Evolutionary conservation across 2,329 filamentous ascomycete species (phyloP).

Genomic region (Penicillium sp.): DNA sequence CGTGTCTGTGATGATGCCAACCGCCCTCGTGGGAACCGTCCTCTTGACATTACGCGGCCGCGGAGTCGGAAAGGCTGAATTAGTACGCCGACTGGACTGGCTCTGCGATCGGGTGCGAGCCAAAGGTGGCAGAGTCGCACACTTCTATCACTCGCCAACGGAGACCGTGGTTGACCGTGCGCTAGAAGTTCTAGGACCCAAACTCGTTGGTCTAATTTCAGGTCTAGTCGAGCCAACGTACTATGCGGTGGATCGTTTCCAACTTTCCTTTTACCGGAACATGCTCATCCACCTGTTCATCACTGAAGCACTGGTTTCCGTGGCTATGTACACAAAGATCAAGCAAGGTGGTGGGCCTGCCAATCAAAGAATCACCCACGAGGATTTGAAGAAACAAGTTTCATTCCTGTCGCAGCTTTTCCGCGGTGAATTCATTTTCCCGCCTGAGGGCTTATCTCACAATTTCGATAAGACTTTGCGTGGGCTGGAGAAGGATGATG

Average conservation of each 20-base stretch:
- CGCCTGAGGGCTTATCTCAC: constrained; percentile 72
- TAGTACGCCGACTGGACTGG: constrained; percentile 87
- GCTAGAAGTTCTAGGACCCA: constrained; percentile 84
- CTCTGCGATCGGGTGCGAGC: constrained; percentile 74
- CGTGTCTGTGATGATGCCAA: constrained; percentile 97
- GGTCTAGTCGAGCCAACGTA: constrained; percentile 87
- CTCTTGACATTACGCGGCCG: constrained; percentile 86
- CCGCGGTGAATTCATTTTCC: constrained; percentile 95
- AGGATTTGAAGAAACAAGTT: constrained; percentile 73
- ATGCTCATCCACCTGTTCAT: constrained; percentile 99
- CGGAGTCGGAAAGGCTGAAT: constrained; percentile 82
- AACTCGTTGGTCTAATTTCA: constrained; percentile 76
- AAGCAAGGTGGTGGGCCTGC: constrained; percentile 85
- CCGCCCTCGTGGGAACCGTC: constrained; percentile 90
- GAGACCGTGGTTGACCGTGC: constrained; percentile 83
- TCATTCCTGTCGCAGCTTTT: constrained; percentile 90
- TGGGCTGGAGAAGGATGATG: constrained; percentile 72
- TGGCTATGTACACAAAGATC: constrained; percentile 83
- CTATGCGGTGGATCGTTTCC: constrained; percentile 92
- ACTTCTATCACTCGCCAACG: constrained; percentile 80
- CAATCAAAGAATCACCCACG: constrained; percentile 74
- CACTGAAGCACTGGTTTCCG: constrained; percentile 84
- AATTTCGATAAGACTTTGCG: constrained; percentile 79
- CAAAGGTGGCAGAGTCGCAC: constrained; percentile 88
- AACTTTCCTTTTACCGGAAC: constrained; percentile 96